phyloP scores from a whole-genome alignment of 116 monocot species.

The Posidonia oceanica region DNA sequence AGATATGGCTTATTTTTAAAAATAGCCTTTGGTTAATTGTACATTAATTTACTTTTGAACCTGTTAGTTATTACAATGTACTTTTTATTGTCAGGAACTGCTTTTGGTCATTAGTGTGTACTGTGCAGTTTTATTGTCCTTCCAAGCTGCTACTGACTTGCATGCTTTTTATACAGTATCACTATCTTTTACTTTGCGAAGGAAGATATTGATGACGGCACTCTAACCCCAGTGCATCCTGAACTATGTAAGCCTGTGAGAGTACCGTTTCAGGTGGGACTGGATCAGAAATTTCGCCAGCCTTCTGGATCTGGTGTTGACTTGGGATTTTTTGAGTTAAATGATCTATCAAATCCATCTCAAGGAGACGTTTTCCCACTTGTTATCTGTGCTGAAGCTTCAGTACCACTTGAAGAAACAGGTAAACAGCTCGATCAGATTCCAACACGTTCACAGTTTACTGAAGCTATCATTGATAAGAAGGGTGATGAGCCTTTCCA shows the following conservation, averaged over 20 bases:
- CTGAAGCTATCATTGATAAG: conserved; percentile 61
- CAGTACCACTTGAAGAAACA: neutral
- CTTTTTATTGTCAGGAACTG: too few relatives aligned
- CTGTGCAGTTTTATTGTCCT: too few relatives aligned
- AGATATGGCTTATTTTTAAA: too few relatives aligned
- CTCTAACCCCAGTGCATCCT: conserved; percentile 27
- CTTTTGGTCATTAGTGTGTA: too few relatives aligned
- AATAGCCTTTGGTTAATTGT: too few relatives aligned
- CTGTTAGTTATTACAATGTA: too few relatives aligned
- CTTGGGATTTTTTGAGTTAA: conserved; percentile 66
- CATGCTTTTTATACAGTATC: conserved; percentile 21
- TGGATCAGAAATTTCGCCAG: conserved; percentile 58
- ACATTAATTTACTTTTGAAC: too few relatives aligned
- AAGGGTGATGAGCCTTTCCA: conserved; percentile 28
- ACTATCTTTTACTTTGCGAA: conserved; percentile 89
- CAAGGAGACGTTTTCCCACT: conserved; percentile 53
- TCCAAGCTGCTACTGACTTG: too few relatives aligned
- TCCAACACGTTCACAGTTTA: conserved; percentile 38
- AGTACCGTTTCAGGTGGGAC: conserved; percentile 49
- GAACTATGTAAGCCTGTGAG: conserved; percentile 28
- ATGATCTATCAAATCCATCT: conserved; percentile 61
- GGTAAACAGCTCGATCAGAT: conserved; percentile 9
- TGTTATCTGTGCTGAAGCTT: conserved; percentile 53
- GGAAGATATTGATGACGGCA: conserved; percentile 44
- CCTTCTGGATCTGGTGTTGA: conserved; percentile 75